A percentile compares a stretch with the other conserved stretches of the same genome.
Evolutionary conservation across 495 filamentous ascomycete genomes (phyloP).

Genomic region (Pseudoneurospora amorphoporcata): DNA sequence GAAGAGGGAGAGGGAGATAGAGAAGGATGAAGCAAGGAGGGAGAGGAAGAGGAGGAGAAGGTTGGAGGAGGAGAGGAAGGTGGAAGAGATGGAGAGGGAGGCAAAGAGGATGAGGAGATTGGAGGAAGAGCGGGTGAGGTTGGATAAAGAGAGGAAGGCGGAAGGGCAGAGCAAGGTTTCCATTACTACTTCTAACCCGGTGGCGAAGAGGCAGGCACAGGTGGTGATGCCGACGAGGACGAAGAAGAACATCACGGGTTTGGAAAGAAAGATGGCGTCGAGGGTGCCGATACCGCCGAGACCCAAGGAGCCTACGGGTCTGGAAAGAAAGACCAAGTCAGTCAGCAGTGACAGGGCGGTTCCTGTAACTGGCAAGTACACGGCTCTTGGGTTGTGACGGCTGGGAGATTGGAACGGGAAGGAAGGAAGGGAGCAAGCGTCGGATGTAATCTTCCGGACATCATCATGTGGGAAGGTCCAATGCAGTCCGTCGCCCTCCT

Average conservation of each 20-base stretch:
- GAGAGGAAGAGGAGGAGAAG: not conserved
- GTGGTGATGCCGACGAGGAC: not conserved
- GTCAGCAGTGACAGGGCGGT: not conserved
- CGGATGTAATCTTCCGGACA: not conserved
- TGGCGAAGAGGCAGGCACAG: not conserved
- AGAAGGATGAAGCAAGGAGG: slow-evolving; percentile 4
- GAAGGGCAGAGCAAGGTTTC: no score
- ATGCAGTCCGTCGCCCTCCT: not conserved
- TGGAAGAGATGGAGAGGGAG: no score
- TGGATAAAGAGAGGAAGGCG: not conserved
- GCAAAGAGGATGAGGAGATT: no score
- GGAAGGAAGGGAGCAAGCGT: not conserved
- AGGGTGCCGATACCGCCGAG: not conserved
- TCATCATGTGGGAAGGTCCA: not conserved
- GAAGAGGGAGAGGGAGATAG: slow-evolving; percentile 6
- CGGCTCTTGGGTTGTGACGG: slow-evolving; percentile 17
- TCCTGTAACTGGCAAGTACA: slow-evolving; percentile 16
- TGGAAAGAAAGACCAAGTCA: slow-evolving; percentile 2
- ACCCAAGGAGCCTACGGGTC: not conserved
- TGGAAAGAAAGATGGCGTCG: not conserved
- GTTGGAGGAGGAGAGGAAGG: not conserved
- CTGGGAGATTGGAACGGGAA: not conserved
- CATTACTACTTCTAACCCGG: not conserved
- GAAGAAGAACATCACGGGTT: not conserved
- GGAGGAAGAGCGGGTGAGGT: not conserved